Evolutionary conservation across 257 asterid species (phyloP), one percentile per base, ranked within the genome.

Genomic region (Forsythia suspensa): DNA sequence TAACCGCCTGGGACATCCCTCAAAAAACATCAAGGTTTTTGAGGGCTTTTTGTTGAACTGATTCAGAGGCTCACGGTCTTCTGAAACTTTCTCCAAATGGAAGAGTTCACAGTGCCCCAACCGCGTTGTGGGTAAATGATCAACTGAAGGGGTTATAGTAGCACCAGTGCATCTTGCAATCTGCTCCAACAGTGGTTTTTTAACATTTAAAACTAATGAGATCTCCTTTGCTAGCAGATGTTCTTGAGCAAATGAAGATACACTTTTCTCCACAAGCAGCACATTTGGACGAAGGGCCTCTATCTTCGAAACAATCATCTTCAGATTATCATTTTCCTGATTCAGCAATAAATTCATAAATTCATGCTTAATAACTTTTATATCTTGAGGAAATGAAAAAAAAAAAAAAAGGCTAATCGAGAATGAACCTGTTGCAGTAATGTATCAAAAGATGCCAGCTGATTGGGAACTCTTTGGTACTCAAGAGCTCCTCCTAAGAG

Each of bases 121-220:
- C 83, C 90, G 91, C 42, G 97, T 74, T 37, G 86, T 81, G 71
- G 92, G 80, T 82, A 96, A 80, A 76, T 87, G 94, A 84, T 96
- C 98, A 48, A 90, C 88, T 6, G 97, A 87, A 8, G 98, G 96
- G 76, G 93, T 90, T 82, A 96, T 82, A 78, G 77, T 80, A 84
- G 98, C 97, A 81, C 98, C 97, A 68, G 91, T 90, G 76, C 98
- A 96, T 86, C 97, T 90, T 70, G 98, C 96, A 70, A 96, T 90
- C 80, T 89, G 86, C 77, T 96, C 97, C 89, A 96, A 79, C 75
- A 96, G 84, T 13, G 96, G 85, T 70, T 89, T 90, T 80, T 91
- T 94, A 80, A 96, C 91, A 81, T 96, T 96, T 66, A 91, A 87
- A 73, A 94, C 99, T 76, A 96, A 85, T 36, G 99, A 96, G 82